Conservation (phyloP, 345 rosid species). For the Lepidium africanum region DNA sequence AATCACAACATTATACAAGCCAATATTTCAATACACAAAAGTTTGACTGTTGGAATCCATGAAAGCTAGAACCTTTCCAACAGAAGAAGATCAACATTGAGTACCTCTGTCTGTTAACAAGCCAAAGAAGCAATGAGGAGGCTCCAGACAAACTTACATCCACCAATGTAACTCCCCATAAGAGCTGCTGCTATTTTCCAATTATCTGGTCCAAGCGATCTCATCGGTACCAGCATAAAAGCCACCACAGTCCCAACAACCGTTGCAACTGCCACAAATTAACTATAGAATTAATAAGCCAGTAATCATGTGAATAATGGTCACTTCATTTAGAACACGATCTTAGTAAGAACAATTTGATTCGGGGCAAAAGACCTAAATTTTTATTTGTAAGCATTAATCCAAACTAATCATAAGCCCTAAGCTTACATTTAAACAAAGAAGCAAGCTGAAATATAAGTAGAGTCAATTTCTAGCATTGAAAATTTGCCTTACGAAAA, state of each 20-base stretch:
- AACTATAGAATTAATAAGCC: background rate
- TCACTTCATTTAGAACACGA: background rate
- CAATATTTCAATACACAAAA: background rate
- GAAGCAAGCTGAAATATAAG: background rate
- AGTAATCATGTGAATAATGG: background rate
- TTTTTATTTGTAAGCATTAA: background rate
- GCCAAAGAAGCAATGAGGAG: conserved; percentile 12
- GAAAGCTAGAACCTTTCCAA: background rate
- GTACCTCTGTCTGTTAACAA: background rate
- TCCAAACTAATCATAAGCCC: background rate
- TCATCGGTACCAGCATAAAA: conserved; percentile 67
- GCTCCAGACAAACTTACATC: conserved; percentile 44
- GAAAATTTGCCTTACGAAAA: background rate
- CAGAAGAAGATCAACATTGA: background rate
- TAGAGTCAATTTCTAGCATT: background rate
- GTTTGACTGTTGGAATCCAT: background rate
- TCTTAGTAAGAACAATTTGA: background rate
- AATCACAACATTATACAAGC: background rate
- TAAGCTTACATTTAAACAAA: background rate
- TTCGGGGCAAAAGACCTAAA: background rate
- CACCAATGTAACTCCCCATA: conserved; percentile 83
- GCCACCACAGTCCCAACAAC: conserved; percentile 65
- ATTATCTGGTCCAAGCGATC: conserved; percentile 77
- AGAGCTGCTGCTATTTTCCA: conserved; percentile 96
- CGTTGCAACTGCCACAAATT: conserved; percentile 55